Base-by-base conservation (phyloP, 2,329 filamentous ascomycete genomes). In the Penicillium verrucosum region DNA sequence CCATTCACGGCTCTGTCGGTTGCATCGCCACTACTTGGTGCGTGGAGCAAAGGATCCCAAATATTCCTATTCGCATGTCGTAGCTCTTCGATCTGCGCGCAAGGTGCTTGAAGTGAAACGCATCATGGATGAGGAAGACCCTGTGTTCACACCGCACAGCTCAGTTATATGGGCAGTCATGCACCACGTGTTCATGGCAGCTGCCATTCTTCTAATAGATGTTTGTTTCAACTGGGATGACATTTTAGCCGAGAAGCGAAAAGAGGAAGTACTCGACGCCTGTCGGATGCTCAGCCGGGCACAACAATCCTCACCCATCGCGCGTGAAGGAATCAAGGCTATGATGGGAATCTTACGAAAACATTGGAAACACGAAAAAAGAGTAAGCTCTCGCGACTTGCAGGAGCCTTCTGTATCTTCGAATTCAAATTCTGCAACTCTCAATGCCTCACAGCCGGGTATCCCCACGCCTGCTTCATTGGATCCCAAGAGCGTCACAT, bases 151-250 rank as follows among this genome's bases (percentile, higher is more conserved):
- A 4, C 67, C 64, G 7, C 67, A 65, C 16, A 69, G 65, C 37
- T 69, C 65, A 2, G 62, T 63, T 2, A 63, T 69, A 14, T 74
- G 72, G 68, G 62, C 67, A 3, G 65, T 74, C 5, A 69, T 73
- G 61, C 70, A 77, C 54, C 73, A 76, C 43, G 68, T 77, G 0
- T 77, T 77, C 52, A 70, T 77, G 64, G 74, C 75, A 1, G 71
- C 72, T 1, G 71, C 73, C 1, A 71, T 75, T 6, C 51, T 77
- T 11, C 57, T 76, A 5, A 73, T 77, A 56, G 75, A 77, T 37
- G 65, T 73, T 0, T 77, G 74, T 55, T 73, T 75, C 58, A 76
- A 76, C 42, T 71, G 68, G 60, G 71, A 72, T 46, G 72, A 76
- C 41, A 68, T 73, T 1, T 55, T 73, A 0, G 73, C 69, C 1